These are phyloP conservation scores for Cytospora mali DNA, from an alignment of 2,329 filamentous ascomycete genomes.

Conservation along the genomic window DNA sequence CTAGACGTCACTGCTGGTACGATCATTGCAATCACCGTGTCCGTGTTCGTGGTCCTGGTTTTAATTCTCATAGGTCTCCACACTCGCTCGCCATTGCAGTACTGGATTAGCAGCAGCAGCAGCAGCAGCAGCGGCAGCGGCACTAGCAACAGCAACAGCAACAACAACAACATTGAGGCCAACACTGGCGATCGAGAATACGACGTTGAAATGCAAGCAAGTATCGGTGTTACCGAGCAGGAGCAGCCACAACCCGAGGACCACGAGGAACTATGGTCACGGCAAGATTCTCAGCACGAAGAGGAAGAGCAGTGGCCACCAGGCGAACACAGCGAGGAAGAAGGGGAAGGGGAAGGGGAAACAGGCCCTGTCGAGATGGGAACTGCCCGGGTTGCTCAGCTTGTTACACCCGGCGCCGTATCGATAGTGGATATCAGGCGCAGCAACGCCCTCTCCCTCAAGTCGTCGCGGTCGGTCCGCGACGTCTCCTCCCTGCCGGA, in stretches of 20 bases:
- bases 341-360: not conserved
- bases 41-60: conserved; percentile 5
- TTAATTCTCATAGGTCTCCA: conserved; percentile 4
- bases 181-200: not conserved
- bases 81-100: not conserved
- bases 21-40: not conserved
- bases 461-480: conserved; percentile 13
- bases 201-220: conserved; percentile 12
- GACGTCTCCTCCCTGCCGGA: conserved; percentile 15
- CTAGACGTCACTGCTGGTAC: conserved; percentile 1
- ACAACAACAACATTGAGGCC: not conserved
- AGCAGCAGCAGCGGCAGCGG: not conserved
- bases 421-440: conserved; percentile 15
- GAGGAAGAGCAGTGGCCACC: not conserved
- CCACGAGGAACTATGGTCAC: not conserved
- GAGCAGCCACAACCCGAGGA: not conserved
- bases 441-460: not conserved
- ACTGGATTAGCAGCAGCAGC: not conserved
- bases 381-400: conserved; percentile 2
- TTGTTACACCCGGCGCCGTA: conserved; percentile 9
- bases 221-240: not conserved
- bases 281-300: not conserved
- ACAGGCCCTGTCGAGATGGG: not conserved
- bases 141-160: not conserved
- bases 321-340: not conserved